Evolutionary conservation across 192 early-diverging fungal genomes (phyloP).

Genomic region (Backusella macrospora): DNA sequence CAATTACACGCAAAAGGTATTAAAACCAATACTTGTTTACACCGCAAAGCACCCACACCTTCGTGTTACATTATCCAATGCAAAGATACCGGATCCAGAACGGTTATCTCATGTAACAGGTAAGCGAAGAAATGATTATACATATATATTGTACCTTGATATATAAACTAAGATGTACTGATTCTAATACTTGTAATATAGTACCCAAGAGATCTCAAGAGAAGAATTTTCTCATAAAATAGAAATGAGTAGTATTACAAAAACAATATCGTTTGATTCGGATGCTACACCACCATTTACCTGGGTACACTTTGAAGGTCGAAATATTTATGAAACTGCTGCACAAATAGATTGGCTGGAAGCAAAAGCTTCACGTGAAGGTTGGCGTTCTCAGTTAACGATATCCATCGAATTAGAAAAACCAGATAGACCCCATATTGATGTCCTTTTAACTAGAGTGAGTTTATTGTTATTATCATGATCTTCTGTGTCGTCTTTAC

Average conservation of each 20-base stretch:
- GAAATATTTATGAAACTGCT: slow-evolving; percentile 52
- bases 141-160: neutral
- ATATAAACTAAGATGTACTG: neutral
- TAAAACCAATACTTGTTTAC: slow-evolving; percentile 50
- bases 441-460: slow-evolving; percentile 50
- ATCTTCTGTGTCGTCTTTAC: too few species aligned
- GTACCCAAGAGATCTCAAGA: slow-evolving; percentile 58
- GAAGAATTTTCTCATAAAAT: slow-evolving; percentile 57
- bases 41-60: slow-evolving; percentile 32
- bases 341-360: slow-evolving; percentile 61
- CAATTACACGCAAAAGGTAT: slow-evolving; percentile 46
- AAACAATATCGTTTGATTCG: slow-evolving; percentile 14
- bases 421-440: slow-evolving; percentile 60
- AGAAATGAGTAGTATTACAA: slow-evolving; percentile 36
- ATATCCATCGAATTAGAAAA: slow-evolving; percentile 76
- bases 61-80: slow-evolving; percentile 63
- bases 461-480: too few species aligned
- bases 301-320: slow-evolving; percentile 74
- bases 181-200: slow-evolving; percentile 18
- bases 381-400: slow-evolving; percentile 51
- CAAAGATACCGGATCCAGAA: slow-evolving; percentile 51
- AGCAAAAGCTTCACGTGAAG: slow-evolving; percentile 37
- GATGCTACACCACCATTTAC: slow-evolving; percentile 35
- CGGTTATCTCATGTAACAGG: slow-evolving; percentile 66
- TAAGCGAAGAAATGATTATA: slow-evolving; percentile 7